These are phyloP conservation scores for Elongisporangium prolatum DNA, from an alignment of 352 stramenopile species.

Conservation along the genomic window DNA sequence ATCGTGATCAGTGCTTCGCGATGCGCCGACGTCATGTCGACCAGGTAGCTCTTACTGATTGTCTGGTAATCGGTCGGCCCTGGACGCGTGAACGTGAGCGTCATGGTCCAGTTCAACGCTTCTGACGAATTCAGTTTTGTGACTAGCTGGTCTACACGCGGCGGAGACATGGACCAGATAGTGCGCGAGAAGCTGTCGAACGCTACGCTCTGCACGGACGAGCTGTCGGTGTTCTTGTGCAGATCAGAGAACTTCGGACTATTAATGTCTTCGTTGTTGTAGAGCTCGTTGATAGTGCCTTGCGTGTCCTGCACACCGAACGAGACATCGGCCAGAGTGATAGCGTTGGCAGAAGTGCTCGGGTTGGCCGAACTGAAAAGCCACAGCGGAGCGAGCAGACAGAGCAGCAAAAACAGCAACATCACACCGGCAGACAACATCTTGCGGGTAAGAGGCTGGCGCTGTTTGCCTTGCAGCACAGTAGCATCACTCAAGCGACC, in stretches of 20 bases:
- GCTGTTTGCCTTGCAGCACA: constrained; percentile 74
- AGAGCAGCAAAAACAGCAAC: constrained; percentile 73
- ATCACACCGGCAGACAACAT: constrained; percentile 71
- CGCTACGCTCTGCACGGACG: constrained; percentile 71
- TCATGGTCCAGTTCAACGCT: constrained; percentile 67
- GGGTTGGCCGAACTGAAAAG: constrained; percentile 87
- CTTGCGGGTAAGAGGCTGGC: constrained; percentile 63
- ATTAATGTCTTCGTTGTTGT: constrained; percentile 71
- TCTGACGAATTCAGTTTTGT: constrained; percentile 64
- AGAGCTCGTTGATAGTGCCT: constrained; percentile 72
- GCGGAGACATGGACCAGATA: constrained; percentile 70
- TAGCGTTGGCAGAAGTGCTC: constrained; percentile 65
- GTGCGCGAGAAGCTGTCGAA: constrained; percentile 75
- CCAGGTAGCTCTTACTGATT: constrained; percentile 46
- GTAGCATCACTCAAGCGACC: constrained; percentile 56
- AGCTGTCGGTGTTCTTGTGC: constrained; percentile 61
- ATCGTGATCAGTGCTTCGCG: constrained; percentile 64
- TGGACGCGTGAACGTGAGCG: constrained; percentile 59
- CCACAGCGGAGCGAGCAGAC: constrained; percentile 66
- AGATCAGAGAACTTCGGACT: constrained; percentile 48
- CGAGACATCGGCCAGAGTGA: constrained; percentile 52
- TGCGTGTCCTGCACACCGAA: constrained; percentile 75
- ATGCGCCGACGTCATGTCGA: constrained; percentile 45
- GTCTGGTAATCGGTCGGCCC: constrained; percentile 55
- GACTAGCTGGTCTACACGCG: constrained; percentile 65